Evolutionary conservation across 768 basidiomycete genomes (phyloP).

Genomic region (Tulasnella sp.): DNA sequence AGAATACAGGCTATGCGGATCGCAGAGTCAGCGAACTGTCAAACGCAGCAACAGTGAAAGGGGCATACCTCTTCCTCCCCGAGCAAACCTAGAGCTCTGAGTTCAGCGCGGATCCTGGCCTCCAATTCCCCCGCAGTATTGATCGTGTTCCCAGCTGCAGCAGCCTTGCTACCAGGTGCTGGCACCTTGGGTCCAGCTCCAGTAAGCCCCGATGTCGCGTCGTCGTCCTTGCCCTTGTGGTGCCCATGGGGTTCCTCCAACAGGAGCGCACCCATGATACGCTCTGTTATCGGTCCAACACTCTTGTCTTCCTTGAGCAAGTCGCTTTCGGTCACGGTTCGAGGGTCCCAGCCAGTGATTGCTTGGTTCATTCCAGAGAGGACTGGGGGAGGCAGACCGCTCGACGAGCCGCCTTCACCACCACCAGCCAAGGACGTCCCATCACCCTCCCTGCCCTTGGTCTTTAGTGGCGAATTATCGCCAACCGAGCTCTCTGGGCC

Average conservation of each 20-base stretch:
- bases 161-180: constrained; percentile 45
- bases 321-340: constrained; percentile 68
- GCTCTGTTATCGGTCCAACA: constrained; percentile 83
- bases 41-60: constrained; percentile 11
- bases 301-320: constrained; percentile 69
- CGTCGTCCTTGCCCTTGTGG: constrained; percentile 16
- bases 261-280: constrained; percentile 40
- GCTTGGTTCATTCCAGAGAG: constrained; percentile 7
- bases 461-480: neutral
- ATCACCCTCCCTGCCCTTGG: constrained; percentile 13
- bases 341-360: constrained; percentile 75
- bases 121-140: constrained; percentile 77
- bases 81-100: constrained; percentile 42
- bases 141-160: constrained; percentile 58
- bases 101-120: constrained; percentile 36
- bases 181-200: constrained; percentile 18
- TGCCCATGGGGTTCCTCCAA: constrained; percentile 15
- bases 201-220: neutral
- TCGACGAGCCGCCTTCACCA: neutral
- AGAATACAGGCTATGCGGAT: constrained; percentile 58
- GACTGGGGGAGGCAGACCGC: neutral
- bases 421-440: neutral
- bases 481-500: neutral
- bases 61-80: constrained; percentile 36
- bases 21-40: constrained; percentile 2